Percentiles rank a stretch among this genome's conserved stretches.
These are phyloP conservation scores for Colletotrichum lupini DNA, from an alignment of 2,329 filamentous ascomycete species.

Conservation along the genomic window DNA sequence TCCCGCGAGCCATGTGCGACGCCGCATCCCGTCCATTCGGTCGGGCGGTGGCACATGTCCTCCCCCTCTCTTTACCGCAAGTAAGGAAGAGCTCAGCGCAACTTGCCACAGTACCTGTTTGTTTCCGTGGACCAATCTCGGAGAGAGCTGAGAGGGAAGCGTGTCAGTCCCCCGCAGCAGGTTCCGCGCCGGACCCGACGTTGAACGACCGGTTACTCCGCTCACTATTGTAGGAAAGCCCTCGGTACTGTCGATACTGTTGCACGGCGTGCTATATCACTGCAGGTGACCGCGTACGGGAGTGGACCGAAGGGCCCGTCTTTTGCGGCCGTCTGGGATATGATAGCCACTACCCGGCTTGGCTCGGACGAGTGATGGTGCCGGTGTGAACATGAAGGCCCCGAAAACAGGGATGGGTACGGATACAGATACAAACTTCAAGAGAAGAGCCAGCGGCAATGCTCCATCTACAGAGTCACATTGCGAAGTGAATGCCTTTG, in stretches of 20 bases:
- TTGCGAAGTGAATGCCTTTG: not conserved
- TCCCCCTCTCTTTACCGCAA: not conserved
- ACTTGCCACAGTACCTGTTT: not conserved
- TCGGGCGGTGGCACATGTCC: not conserved
- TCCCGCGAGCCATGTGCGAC: constrained; percentile 48
- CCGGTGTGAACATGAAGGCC: constrained; percentile 7
- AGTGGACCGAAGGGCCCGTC: constrained; percentile 10
- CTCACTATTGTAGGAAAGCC: not conserved
- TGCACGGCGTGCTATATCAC: not conserved
- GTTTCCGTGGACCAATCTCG: not conserved
- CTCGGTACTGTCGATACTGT: constrained; percentile 17
- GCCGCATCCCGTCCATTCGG: constrained; percentile 51
- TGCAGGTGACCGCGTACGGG: constrained; percentile 31
- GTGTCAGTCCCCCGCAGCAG: not conserved
- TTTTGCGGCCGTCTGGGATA: constrained; percentile 8
- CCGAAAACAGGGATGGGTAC: not conserved
- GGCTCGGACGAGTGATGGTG: constrained; percentile 17
- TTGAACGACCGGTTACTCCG: not conserved
- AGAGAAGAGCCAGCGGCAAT: not conserved
- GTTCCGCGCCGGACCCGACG: not conserved
- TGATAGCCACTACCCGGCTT: constrained; percentile 10
- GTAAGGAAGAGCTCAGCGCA: not conserved
- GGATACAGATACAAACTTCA: not conserved
- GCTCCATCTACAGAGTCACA: constrained; percentile 7
- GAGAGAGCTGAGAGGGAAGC: not conserved